phyloP scores from a whole-genome alignment of 768 basidiomycete genomes.

The Tulasnella sp. region DNA sequence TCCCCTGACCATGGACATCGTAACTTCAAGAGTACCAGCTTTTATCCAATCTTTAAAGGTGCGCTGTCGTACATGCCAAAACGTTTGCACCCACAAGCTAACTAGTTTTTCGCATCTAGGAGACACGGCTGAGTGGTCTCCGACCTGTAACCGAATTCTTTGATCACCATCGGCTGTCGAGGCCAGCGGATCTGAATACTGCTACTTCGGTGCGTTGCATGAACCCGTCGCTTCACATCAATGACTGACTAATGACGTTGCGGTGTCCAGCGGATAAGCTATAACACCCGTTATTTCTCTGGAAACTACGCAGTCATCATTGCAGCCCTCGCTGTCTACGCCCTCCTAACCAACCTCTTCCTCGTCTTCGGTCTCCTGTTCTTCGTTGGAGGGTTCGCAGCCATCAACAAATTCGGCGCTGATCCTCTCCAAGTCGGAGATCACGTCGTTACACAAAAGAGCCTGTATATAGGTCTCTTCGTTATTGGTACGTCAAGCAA shows the following conservation, averaged over 20 bases:
- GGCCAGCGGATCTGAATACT: slow-evolving; percentile 50
- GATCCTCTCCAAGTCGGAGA: slow-evolving; percentile 79
- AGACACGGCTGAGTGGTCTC: slow-evolving; percentile 66
- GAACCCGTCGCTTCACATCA: background rate
- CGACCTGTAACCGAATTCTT: slow-evolving; percentile 71
- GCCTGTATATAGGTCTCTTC: slow-evolving; percentile 80
- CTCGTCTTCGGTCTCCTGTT: slow-evolving; percentile 77
- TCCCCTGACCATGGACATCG: slow-evolving; percentile 7
- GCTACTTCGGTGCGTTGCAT: slow-evolving; percentile 7
- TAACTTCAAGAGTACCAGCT: slow-evolving; percentile 4
- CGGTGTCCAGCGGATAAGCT: slow-evolving; percentile 32
- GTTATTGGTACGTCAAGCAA: slow-evolving; percentile 68
- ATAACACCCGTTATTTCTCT: slow-evolving; percentile 30
- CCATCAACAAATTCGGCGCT: slow-evolving; percentile 83
- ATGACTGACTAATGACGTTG: slow-evolving; percentile 55
- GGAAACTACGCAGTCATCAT: slow-evolving; percentile 85
- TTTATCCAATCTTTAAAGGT: slow-evolving; percentile 11
- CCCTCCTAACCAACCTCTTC: slow-evolving; percentile 68
- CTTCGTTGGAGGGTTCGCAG: slow-evolving; percentile 82
- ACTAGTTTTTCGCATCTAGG: slow-evolving; percentile 35
- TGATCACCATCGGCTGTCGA: slow-evolving; percentile 71
- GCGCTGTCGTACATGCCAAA: background rate
- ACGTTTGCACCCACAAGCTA: background rate
- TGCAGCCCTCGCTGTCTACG: slow-evolving; percentile 70
- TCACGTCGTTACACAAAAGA: slow-evolving; percentile 77